A percentile compares a stretch with the other conserved stretches of the same genome.
Conservation (phyloP, 495 filamentous ascomycete genomes). For the Penicillium longicatenatum region DNA sequence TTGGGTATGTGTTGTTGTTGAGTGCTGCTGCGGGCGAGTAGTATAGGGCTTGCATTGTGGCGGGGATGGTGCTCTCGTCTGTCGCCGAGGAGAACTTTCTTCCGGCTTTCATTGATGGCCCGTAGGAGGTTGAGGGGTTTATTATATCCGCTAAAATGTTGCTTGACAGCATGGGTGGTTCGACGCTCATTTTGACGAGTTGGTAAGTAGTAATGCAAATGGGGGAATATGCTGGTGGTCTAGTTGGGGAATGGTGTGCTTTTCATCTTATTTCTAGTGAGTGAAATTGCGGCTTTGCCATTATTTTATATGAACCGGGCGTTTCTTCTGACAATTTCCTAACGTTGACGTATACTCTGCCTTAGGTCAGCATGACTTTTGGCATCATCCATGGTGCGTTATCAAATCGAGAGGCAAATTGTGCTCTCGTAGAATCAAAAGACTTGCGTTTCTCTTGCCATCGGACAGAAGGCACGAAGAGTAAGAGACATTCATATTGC, state of each 20-base stretch:
- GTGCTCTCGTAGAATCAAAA: background rate
- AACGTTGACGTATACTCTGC: constrained; percentile 3
- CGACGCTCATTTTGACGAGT: constrained; percentile 1
- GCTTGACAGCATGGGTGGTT: background rate
- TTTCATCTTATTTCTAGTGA: background rate
- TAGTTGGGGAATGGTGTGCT: background rate
- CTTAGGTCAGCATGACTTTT: constrained; percentile 3
- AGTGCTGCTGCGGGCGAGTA: constrained; percentile 29
- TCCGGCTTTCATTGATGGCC: background rate
- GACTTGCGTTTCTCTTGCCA: background rate
- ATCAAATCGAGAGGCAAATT: background rate
- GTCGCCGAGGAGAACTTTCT: background rate
- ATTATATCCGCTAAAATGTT: background rate
- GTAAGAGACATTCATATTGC: background rate
- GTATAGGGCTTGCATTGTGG: constrained; percentile 45
- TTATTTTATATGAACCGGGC: background rate
- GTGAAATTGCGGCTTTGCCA: background rate
- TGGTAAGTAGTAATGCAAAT: background rate
- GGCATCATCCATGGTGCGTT: background rate
- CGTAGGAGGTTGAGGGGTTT: background rate
- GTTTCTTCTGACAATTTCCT: background rate
- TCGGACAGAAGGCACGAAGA: background rate
- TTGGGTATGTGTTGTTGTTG: constrained; percentile 7
- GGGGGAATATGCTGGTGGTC: background rate
- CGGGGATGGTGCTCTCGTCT: constrained; percentile 27